phyloP scores from a whole-genome alignment of 179 eudicot species.

The Drosera spatulata region DNA sequence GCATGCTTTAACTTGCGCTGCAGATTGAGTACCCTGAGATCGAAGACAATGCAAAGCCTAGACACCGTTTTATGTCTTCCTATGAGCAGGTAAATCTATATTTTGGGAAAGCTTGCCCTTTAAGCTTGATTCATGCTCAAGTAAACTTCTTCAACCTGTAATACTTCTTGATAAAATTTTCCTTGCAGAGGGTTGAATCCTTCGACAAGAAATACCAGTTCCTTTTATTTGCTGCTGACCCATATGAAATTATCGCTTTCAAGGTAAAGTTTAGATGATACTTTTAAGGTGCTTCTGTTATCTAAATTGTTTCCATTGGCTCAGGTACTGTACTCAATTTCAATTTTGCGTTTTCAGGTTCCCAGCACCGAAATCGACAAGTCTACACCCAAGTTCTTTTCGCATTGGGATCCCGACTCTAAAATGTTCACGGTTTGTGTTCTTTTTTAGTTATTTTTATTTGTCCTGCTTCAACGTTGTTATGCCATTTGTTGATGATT shows the following conservation, averaged over 20 bases:
- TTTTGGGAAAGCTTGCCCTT: neutral
- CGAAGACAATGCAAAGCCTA: slow-evolving; percentile 75
- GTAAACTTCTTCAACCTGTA: neutral
- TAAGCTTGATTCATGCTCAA: neutral
- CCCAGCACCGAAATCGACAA: slow-evolving; percentile 95
- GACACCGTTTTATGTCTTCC: slow-evolving; percentile 98
- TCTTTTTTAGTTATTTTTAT: too few relatives aligned
- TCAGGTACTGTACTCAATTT: too few relatives aligned
- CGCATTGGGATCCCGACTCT: slow-evolving; percentile 97
- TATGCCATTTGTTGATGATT: neutral
- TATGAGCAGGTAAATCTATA: slow-evolving; percentile 58
- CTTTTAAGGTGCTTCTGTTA: neutral
- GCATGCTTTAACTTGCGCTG: slow-evolving; percentile 3
- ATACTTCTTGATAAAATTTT: too few relatives aligned
- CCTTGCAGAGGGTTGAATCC: slow-evolving; percentile 63
- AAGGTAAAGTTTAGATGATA: slow-evolving; percentile 32
- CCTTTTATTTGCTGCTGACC: slow-evolving; percentile 90
- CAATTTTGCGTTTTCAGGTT: slow-evolving; percentile 33
- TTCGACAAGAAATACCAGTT: slow-evolving; percentile 78
- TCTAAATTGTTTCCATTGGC: too few relatives aligned
- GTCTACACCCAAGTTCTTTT: slow-evolving; percentile 90
- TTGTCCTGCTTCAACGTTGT: too few relatives aligned
- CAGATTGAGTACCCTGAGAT: slow-evolving; percentile 99
- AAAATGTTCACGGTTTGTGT: slow-evolving; percentile 79
- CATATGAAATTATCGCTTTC: slow-evolving; percentile 80